Evolutionary conservation across 441 rosid species (phyloP).

Genomic region (Eugenia klotzschiana): DNA sequence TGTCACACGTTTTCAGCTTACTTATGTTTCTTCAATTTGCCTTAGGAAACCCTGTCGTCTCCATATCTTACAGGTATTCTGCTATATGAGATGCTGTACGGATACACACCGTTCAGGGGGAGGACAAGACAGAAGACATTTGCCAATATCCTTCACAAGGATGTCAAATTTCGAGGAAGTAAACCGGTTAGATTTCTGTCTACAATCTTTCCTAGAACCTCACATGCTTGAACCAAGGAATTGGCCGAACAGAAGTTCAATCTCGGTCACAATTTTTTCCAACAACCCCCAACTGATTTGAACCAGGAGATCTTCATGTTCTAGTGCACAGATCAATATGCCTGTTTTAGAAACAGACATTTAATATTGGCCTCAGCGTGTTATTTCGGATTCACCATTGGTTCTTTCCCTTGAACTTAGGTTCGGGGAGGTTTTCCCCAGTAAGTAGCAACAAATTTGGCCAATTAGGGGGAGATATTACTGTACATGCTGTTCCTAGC

Average conservation of each 20-base stretch:
- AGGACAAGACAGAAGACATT: slow-evolving; percentile 92
- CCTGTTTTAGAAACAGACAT: not conserved
- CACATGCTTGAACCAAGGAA: not conserved
- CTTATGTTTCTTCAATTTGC: not conserved
- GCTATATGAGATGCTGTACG: slow-evolving; percentile 86
- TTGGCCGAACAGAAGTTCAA: not conserved
- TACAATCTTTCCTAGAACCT: not conserved
- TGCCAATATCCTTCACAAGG: slow-evolving; percentile 78
- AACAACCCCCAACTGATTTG: not conserved
- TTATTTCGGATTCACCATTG: not conserved
- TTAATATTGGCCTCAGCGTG: not conserved
- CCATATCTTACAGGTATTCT: slow-evolving; percentile 43
- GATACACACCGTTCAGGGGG: slow-evolving; percentile 95
- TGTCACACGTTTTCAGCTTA: not conserved
- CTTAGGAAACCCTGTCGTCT: not conserved
- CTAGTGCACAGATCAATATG: not conserved
- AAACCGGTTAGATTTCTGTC: slow-evolving; percentile 27
- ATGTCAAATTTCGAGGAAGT: slow-evolving; percentile 63
- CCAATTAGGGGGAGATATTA: not conserved
- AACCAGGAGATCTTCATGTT: not conserved
- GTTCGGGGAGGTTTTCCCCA: not conserved
- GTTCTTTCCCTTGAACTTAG: not conserved
- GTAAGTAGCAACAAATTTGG: not conserved
- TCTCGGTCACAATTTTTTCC: not conserved
- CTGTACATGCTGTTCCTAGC: not conserved